These are phyloP conservation scores for Cryptococcus jaspeensis DNA, from an alignment of 1,284 basidiomycete species.

Conservation along the genomic window DNA sequence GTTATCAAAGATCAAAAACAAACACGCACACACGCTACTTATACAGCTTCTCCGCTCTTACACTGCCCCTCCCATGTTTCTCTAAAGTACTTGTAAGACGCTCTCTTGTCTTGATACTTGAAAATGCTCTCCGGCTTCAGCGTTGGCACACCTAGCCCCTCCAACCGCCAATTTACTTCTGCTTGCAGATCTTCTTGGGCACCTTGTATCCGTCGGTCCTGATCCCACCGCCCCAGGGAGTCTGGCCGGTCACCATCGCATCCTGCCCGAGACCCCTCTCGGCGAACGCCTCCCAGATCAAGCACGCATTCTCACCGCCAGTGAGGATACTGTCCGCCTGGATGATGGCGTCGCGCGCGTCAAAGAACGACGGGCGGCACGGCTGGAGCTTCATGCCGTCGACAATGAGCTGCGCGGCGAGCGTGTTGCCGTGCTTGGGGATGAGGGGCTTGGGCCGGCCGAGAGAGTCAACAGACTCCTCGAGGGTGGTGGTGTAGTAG, in stretches of 20 bases:
- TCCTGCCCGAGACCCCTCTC: slow-evolving; percentile 75
- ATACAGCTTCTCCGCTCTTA: neutral
- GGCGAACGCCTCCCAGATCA: slow-evolving; percentile 84
- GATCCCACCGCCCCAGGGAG: slow-evolving; percentile 92
- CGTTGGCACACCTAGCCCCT: too few species aligned
- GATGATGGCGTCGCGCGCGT: slow-evolving; percentile 88
- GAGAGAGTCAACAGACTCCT: slow-evolving; percentile 44
- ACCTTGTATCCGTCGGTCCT: slow-evolving; percentile 54
- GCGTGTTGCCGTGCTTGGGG: slow-evolving; percentile 88
- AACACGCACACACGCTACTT: too few species aligned
- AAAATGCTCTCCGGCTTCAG: too few species aligned
- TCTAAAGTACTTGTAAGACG: neutral
- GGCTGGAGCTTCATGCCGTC: slow-evolving; percentile 93
- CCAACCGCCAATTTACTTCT: neutral
- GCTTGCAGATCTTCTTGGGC: slow-evolving; percentile 50
- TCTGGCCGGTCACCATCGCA: slow-evolving; percentile 69
- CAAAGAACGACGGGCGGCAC: slow-evolving; percentile 87
- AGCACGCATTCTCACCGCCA: slow-evolving; percentile 86
- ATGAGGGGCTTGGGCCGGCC: slow-evolving; percentile 62
- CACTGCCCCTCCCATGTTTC: neutral
- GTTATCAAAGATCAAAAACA: too few species aligned
- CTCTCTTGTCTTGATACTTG: too few species aligned
- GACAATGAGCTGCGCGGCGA: slow-evolving; percentile 80
- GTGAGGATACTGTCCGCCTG: slow-evolving; percentile 88
- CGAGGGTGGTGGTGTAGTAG: slow-evolving; percentile 61